Conservation (phyloP, 2,329 filamentous ascomycete genomes). For the Hymenoscyphus linearis region DNA sequence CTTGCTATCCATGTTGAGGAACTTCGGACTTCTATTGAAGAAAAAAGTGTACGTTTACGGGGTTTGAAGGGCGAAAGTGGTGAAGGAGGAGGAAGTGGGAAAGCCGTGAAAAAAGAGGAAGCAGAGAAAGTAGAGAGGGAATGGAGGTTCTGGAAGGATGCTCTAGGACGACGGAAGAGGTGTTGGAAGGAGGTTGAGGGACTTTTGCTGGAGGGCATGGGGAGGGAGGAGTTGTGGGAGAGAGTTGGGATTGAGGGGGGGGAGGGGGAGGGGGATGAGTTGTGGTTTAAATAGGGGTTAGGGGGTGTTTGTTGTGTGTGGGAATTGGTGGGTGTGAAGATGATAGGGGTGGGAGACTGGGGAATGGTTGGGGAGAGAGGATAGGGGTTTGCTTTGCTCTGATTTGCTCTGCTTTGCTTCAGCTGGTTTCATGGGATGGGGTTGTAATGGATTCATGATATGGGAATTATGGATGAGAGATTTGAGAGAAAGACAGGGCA, state of each 20-base stretch:
- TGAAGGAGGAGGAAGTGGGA: neutral
- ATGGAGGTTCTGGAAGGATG: conserved; percentile 40
- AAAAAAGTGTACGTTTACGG: conserved; percentile 37
- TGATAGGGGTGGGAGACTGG: too few relatives aligned
- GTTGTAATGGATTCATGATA: neutral
- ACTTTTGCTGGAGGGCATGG: conserved; percentile 41
- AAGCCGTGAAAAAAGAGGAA: conserved; percentile 41
- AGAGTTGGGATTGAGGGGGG: conserved; percentile 26
- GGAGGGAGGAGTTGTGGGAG: conserved; percentile 44
- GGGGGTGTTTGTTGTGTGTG: neutral
- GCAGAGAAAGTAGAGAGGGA: conserved; percentile 40
- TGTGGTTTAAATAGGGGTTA: neutral
- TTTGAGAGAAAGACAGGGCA: too few relatives aligned
- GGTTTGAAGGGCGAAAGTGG: conserved; percentile 36
- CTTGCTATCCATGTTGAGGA: conserved; percentile 39
- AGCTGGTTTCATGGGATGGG: neutral
- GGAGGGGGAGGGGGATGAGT: conserved; percentile 7
- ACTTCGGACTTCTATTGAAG: conserved; percentile 40
- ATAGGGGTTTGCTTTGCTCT: neutral
- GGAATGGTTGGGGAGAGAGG: neutral
- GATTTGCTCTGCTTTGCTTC: neutral
- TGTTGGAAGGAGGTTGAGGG: conserved; percentile 33
- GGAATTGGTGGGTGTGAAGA: neutral
- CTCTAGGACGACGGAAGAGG: conserved; percentile 28
- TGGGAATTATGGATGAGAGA: too few relatives aligned